Conservation (phyloP, 805 yeast genomes). For the Saccharomycopsis schoenii region DNA sequence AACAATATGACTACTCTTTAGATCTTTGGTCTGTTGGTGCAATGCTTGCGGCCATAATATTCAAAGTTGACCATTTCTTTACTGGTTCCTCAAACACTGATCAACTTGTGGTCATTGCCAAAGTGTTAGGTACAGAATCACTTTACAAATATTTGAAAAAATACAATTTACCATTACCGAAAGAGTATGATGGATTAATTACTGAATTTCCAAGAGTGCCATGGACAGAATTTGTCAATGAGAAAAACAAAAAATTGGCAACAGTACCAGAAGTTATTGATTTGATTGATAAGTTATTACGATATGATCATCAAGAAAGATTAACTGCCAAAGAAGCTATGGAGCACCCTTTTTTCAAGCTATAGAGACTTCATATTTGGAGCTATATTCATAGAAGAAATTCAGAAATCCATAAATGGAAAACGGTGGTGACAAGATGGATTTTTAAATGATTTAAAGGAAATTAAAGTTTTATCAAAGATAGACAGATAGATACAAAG, state of each 20-base stretch:
- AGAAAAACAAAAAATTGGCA: conserved; percentile 57
- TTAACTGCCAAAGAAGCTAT: conserved; percentile 84
- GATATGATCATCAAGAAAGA: conserved; percentile 83
- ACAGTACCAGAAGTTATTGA: conserved; percentile 61
- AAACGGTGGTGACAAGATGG: not conserved
- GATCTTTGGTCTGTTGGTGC: conserved; percentile 95
- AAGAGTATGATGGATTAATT: conserved; percentile 64
- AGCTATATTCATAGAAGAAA: too few relatives aligned
- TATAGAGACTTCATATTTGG: not conserved
- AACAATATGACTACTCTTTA: conserved; percentile 82
- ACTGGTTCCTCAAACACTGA: conserved; percentile 87
- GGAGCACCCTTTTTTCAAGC: conserved; percentile 43
- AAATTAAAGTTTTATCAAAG: too few relatives aligned
- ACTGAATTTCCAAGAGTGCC: conserved; percentile 70
- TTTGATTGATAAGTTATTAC: conserved; percentile 66
- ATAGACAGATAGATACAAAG: too few relatives aligned
- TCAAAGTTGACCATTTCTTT: conserved; percentile 86
- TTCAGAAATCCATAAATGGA: not conserved
- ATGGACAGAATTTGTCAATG: conserved; percentile 73
- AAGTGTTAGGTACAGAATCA: conserved; percentile 80
- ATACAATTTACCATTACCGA: conserved; percentile 61
- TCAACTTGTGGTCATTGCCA: conserved; percentile 81
- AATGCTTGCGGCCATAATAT: conserved; percentile 81
- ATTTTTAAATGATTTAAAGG: too few relatives aligned
- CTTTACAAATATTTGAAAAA: conserved; percentile 57